A percentile compares a stretch with the other conserved stretches of the same genome.
Evolutionary conservation across 805 yeast species (phyloP).

Genomic region (Nakazawaea ernobii): DNA sequence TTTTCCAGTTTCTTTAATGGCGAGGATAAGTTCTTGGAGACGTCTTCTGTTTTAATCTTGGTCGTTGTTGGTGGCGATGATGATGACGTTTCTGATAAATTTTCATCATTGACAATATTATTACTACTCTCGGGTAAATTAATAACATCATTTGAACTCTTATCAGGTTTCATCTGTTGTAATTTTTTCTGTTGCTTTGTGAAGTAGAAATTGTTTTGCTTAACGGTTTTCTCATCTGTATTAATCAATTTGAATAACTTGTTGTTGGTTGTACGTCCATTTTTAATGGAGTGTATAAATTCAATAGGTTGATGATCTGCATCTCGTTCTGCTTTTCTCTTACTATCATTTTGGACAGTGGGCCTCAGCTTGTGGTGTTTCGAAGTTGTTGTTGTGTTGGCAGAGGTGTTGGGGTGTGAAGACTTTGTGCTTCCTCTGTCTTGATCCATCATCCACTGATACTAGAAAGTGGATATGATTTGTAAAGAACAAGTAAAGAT

Average conservation of each 20-base stretch:
- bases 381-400: no score
- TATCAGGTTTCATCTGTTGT: not conserved
- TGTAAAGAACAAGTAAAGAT: no score
- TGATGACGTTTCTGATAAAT: not conserved
- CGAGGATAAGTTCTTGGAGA: no score
- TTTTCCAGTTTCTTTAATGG: no score
- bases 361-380: not conserved
- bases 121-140: not conserved
- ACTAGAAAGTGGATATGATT: no score
- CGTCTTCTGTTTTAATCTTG: not conserved
- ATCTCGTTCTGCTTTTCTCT: not conserved
- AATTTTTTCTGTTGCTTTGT: slow-evolving; percentile 1
- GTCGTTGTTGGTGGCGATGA: not conserved
- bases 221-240: slow-evolving; percentile 2
- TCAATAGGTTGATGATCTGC: not conserved
- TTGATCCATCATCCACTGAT: no score
- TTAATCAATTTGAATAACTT: slow-evolving; percentile 3
- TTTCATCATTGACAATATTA: not conserved
- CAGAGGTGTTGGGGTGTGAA: no score
- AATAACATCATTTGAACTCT: not conserved
- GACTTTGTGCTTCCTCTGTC: no score
- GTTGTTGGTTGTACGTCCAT: not conserved
- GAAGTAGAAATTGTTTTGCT: slow-evolving; percentile 7
- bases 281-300: not conserved
- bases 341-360: no score